Conservation (phyloP, 2,329 filamentous ascomycete species). For the Exophiala aquamarina region DNA sequence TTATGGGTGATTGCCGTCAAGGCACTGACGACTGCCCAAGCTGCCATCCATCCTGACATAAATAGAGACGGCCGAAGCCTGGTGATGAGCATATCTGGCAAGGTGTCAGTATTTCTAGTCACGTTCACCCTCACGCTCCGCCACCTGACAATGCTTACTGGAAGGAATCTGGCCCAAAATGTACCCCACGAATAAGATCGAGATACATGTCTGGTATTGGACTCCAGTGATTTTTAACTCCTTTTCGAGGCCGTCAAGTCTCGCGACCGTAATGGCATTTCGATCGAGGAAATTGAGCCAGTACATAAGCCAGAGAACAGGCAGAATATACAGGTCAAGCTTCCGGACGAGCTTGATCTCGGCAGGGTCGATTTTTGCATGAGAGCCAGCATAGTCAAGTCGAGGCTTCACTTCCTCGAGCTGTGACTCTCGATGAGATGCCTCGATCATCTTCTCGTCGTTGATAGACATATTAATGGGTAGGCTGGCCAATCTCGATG, state of each 20-base stretch:
- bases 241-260: slow-evolving; percentile 29
- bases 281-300: slow-evolving; percentile 61
- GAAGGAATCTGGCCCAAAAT: slow-evolving; percentile 23
- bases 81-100: slow-evolving; percentile 6
- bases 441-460: not conserved
- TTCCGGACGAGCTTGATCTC: slow-evolving; percentile 30
- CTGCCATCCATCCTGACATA: slow-evolving; percentile 38
- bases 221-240: slow-evolving; percentile 30
- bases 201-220: slow-evolving; percentile 32
- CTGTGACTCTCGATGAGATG: not conserved
- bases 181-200: slow-evolving; percentile 29
- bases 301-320: not conserved
- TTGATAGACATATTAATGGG: not conserved
- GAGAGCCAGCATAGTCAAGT: slow-evolving; percentile 40
- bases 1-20: slow-evolving; percentile 42
- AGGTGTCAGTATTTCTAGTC: too few species aligned
- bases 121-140: too few species aligned
- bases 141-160: slow-evolving; percentile 41
- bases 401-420: not conserved
- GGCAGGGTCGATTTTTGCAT: slow-evolving; percentile 40
- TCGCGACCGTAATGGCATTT: slow-evolving; percentile 43
- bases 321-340: not conserved
- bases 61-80: slow-evolving; percentile 32
- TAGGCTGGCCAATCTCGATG: not conserved
- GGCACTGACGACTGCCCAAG: slow-evolving; percentile 47